These are phyloP conservation scores for Trichoderma parareesei DNA, from an alignment of 495 filamentous ascomycete genomes.

Conservation along the genomic window DNA sequence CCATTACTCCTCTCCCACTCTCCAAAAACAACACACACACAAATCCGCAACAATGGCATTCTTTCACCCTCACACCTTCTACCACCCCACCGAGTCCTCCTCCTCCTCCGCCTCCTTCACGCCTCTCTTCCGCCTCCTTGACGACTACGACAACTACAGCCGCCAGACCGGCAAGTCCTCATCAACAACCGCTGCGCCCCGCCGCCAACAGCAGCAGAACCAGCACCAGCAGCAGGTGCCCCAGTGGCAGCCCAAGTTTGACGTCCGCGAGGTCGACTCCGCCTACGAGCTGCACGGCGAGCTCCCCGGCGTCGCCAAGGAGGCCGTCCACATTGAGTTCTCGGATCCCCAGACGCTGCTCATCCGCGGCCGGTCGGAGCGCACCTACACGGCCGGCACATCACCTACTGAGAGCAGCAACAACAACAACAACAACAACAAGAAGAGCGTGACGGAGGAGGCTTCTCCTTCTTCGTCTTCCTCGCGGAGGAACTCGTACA, in stretches of 20 bases:
- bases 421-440: slow-evolving; percentile 18
- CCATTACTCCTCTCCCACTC: not conserved
- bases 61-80: slow-evolving; percentile 15
- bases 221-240: slow-evolving; percentile 19
- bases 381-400: slow-evolving; percentile 35
- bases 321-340: slow-evolving; percentile 70
- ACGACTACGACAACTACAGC: slow-evolving; percentile 54
- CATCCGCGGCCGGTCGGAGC: slow-evolving; percentile 57
- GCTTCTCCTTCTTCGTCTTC: slow-evolving; percentile 21
- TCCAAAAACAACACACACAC: slow-evolving; percentile 11
- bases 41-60: slow-evolving; percentile 22
- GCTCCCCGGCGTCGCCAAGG: slow-evolving; percentile 65
- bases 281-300: slow-evolving; percentile 73
- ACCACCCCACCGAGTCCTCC: slow-evolving; percentile 25
- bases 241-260: slow-evolving; percentile 62
- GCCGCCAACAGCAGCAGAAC: slow-evolving; percentile 10
- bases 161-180: slow-evolving; percentile 19
- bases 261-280: slow-evolving; percentile 55
- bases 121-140: slow-evolving; percentile 63
- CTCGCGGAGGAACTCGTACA: slow-evolving; percentile 27
- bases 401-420: slow-evolving; percentile 31
- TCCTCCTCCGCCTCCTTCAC: slow-evolving; percentile 46
- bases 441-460: no score
- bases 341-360: slow-evolving; percentile 58
- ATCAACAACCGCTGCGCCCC: no score